Percentiles rank a stretch among this genome's conserved stretches.
phyloP scores from a whole-genome alignment of 129 eudicot genomes.

The Helichrysum umbraculigerum region DNA sequence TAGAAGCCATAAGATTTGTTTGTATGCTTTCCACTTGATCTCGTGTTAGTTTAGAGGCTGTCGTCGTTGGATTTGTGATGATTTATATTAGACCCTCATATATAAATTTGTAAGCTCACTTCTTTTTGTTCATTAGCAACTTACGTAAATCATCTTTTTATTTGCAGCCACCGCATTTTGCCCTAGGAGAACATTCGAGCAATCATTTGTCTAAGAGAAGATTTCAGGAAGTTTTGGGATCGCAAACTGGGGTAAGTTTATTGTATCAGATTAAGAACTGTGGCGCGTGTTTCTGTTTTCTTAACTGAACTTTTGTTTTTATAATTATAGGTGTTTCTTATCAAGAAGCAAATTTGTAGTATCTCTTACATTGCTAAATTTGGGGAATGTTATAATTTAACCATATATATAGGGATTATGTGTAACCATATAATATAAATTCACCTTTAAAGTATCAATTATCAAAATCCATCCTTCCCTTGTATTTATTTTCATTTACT shows the following conservation, averaged over 20 bases:
- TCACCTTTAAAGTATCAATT: neutral
- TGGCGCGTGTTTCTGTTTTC: slow-evolving; percentile 8
- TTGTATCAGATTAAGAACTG: slow-evolving; percentile 9
- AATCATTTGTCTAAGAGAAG: slow-evolving; percentile 50
- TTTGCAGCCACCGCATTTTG: slow-evolving; percentile 62
- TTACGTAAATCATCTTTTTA: slow-evolving; percentile 22
- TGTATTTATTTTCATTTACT: slow-evolving; percentile 6
- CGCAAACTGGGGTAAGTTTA: slow-evolving; percentile 52
- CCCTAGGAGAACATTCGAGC: slow-evolving; percentile 46
- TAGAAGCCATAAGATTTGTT: neutral
- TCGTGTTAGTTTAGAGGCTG: slow-evolving; percentile 11
- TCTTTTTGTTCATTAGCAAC: slow-evolving; percentile 2
- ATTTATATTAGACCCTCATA: slow-evolving; percentile 9
- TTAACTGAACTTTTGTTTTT: neutral
- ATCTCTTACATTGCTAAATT: neutral
- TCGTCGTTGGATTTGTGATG: slow-evolving; percentile 1
- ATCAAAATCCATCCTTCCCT: neutral
- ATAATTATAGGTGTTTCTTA: slow-evolving; percentile 12
- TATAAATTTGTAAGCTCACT: slow-evolving; percentile 15
- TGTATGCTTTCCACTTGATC: slow-evolving; percentile 15
- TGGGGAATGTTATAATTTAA: slow-evolving; percentile 10
- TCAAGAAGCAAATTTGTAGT: neutral
- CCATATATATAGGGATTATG: neutral
- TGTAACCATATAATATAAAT: slow-evolving; percentile 5
- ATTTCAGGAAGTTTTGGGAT: slow-evolving; percentile 48